Evolutionary conservation across 768 basidiomycete species (phyloP), one percentile per base, ranked within the genome.

Genomic region (Mycena vulgaris): DNA sequence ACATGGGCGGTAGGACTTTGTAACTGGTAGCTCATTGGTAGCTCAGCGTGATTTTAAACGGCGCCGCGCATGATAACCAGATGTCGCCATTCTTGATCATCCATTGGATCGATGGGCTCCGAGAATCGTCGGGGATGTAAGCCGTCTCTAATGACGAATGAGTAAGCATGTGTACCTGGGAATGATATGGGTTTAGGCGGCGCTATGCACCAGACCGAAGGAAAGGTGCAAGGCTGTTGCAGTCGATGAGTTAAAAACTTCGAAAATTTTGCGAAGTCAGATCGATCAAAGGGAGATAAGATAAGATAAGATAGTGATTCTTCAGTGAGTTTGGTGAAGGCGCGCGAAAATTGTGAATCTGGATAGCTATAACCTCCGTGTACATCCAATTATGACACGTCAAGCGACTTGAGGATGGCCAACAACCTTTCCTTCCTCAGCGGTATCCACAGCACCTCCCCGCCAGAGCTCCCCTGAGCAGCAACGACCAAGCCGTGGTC

Each of bases 371-470:
- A 23, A 9, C 47, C 5, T 48, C 11, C 23, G 25, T 48, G n/a
- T 27, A 25, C 47, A 3, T 47, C 45, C 45, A 45, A 45, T 45
- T 23, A 70, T 23, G 63, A 65, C 16, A 66, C 30, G 31, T 62
- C 23, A 19, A 70, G 69, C 28, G 64, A 70, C 53, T 57, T 57
- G 35, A 90, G 76, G 9, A 92, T 82, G 66, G 78, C 86, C 21
- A 78, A 78, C 71, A 97, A 77, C 73, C 92, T 86, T 76, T 96
- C 95, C 79, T 91, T 92, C 70, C 93, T 85, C 74, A 98, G 75
- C 2, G 95, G 94, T 74, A 98, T 27, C 47, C 47, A 48, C 23
- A 48, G 25, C 47, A 48, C 47, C 47, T 48, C 47, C 62, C 86
- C 85, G 37, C 86, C 79, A 69, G 86, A 75, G 45, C 82, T 80